Percentiles rank a stretch among this genome's conserved stretches.
Evolutionary conservation across 108 stramenopile species (phyloP).

Genomic region (Stephanodiscus minutulus): DNA sequence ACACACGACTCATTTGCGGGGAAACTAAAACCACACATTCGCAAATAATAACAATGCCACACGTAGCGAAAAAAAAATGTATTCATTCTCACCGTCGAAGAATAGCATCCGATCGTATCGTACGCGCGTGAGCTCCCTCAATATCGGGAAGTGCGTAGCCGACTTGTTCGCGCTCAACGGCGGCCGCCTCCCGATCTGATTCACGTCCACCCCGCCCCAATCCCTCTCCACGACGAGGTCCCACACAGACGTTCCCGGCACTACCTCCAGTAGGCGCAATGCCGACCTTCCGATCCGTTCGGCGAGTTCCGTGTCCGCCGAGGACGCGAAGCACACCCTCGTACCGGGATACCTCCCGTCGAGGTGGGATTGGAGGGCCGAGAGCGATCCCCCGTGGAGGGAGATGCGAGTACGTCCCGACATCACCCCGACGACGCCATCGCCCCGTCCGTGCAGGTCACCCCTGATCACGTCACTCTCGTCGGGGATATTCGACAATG

Average conservation of each 20-base stretch:
- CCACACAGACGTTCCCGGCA: slow-evolving; percentile 84
- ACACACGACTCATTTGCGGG: not conserved
- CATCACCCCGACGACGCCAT: slow-evolving; percentile 80
- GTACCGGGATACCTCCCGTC: slow-evolving; percentile 69
- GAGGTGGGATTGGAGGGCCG: slow-evolving; percentile 73
- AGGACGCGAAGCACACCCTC: slow-evolving; percentile 77
- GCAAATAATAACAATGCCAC: too few relatives aligned
- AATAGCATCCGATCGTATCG: slow-evolving; percentile 92
- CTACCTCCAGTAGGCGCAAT: slow-evolving; percentile 75
- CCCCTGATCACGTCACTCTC: slow-evolving; percentile 58
- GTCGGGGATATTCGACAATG: slow-evolving; percentile 61
- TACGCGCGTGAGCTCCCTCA: slow-evolving; percentile 79
- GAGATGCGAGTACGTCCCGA: slow-evolving; percentile 68
- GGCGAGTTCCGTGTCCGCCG: slow-evolving; percentile 85
- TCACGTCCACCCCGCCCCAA: slow-evolving; percentile 78
- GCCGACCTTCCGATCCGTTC: slow-evolving; percentile 76
- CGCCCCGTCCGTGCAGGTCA: slow-evolving; percentile 72
- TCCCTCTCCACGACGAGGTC: slow-evolving; percentile 71
- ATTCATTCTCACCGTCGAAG: slow-evolving; percentile 86
- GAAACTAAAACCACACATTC: too few relatives aligned
- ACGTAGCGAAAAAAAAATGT: not conserved
- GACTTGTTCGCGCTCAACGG: slow-evolving; percentile 79
- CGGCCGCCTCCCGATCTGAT: slow-evolving; percentile 89
- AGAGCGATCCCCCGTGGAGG: slow-evolving; percentile 70
- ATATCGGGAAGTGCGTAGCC: slow-evolving; percentile 84